Base-by-base conservation (phyloP, 2,329 filamentous ascomycete species). In the Parafenestella ontariensis region DNA sequence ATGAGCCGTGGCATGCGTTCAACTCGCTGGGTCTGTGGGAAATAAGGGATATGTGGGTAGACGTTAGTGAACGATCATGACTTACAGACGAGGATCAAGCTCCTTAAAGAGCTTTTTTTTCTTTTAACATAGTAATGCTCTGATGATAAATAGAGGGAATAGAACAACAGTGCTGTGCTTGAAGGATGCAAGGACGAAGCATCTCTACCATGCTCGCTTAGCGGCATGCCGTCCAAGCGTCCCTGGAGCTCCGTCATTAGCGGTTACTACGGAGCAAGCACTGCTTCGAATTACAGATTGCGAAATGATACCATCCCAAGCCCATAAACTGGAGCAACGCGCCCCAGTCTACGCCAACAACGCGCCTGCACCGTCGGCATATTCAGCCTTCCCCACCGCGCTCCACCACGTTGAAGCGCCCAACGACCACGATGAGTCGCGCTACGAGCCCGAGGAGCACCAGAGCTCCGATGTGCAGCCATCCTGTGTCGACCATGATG, bases 11-110 rank as follows among this genome's bases (percentile, higher is more conserved):
- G 71, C 66, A 64, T 49, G 58, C 61, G 20, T 66, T 62, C 26
- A 70, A 73, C 44, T 58, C 49, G 5, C 23, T 71, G 44, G 71
- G 71, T 1, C 26, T 74, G 40, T 71, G 61, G 59, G 63, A 67
- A 49, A 73, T 72, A 20, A 62, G 52, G 45, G 61, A 73, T 39
- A 71, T 74, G 70, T 69, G 61, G 62, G 68, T 73, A 8, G 60
- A 73, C 60, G 67, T 74, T 39, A 68, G 59, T 15, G 31, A 34
- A 34, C 31, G 31, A 34, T 4, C 31, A 8, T 34, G 8, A 17
- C 31, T 34, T 5, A 7, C 36, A 61, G 46, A 54, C 69, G 20
- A 21, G 45, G 13, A 17, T 34, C 3, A 3, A 5, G n/a, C 8
- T 34, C 8, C 15, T n/a, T 34, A 5, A 15, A 10, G 31, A 34